These are phyloP conservation scores for Corylus heterophylla DNA, from an alignment of 306 rosid genomes.

Conservation along the genomic window DNA sequence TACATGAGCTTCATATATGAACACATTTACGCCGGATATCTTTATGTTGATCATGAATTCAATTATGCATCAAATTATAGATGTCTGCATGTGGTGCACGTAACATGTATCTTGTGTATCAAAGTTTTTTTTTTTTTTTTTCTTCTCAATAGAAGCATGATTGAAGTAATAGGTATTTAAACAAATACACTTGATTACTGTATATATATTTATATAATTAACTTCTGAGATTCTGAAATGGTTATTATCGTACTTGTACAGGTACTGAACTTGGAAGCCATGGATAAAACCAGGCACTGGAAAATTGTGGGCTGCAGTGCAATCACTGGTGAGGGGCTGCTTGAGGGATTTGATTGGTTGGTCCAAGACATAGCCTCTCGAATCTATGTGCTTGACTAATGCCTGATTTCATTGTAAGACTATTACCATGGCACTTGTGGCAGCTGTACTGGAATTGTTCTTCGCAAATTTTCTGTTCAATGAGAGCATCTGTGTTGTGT, in stretches of 20 bases:
- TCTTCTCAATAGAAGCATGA: background rate
- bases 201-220: background rate
- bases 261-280: constrained; percentile 78
- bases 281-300: constrained; percentile 83
- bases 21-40: background rate
- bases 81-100: background rate
- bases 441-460: background rate
- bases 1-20: background rate
- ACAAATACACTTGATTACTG: background rate
- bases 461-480: background rate
- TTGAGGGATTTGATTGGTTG: constrained; percentile 86
- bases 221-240: constrained; percentile 10
- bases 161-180: background rate
- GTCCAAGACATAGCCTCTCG: constrained; percentile 87
- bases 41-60: background rate
- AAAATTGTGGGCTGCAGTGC: constrained; percentile 84
- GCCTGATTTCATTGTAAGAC: background rate
- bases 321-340: constrained; percentile 72
- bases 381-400: constrained; percentile 66
- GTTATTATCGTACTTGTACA: constrained; percentile 12
- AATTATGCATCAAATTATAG: background rate
- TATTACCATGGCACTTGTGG: background rate
- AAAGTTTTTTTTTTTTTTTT: background rate
- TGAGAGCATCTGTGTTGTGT: background rate
- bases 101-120: background rate